Percentiles rank a stretch among this genome's conserved stretches.
These are phyloP conservation scores for Pestalotiopsis sp. DNA, from an alignment of 2,329 filamentous ascomycete genomes.

Conservation along the genomic window DNA sequence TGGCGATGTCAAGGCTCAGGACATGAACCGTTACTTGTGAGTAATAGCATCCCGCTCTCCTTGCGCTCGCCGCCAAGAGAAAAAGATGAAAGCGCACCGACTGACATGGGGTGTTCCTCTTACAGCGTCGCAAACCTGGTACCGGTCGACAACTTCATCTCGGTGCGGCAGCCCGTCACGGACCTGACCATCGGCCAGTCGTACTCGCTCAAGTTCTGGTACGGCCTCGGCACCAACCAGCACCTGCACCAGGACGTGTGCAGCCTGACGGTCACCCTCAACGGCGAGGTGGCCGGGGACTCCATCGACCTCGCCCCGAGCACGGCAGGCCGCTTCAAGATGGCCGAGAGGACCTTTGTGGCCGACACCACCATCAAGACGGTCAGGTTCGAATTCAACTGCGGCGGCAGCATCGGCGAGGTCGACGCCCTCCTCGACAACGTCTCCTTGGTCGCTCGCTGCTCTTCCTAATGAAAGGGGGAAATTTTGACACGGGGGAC, in stretches of 20 bases:
- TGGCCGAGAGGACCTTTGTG: not conserved
- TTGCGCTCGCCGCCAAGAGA: not conserved
- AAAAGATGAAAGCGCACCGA: not conserved
- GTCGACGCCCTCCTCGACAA: constrained; percentile 1
- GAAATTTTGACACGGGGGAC: not conserved
- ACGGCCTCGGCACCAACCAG: not conserved
- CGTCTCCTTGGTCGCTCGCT: not conserved
- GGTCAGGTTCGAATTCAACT: constrained; percentile 1
- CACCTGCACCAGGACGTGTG: not conserved
- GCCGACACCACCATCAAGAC: not conserved
- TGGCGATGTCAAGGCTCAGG: not conserved
- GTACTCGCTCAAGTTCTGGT: constrained; percentile 2
- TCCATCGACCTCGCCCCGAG: not conserved
- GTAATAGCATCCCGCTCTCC: not conserved
- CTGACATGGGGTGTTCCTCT: not conserved
- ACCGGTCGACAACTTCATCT: not conserved
- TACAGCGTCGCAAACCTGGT: not conserved
- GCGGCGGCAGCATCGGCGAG: not conserved
- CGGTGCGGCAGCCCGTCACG: not conserved
- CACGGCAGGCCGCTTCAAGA: not conserved
- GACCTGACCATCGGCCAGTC: not conserved
- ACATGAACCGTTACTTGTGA: not conserved
- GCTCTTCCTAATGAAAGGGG: not conserved
- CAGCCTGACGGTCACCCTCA: not conserved
- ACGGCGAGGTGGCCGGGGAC: not conserved